Evolutionary conservation across 2,329 filamentous ascomycete genomes (phyloP).

Genomic region (Calonectria pseudoreteaudii): DNA sequence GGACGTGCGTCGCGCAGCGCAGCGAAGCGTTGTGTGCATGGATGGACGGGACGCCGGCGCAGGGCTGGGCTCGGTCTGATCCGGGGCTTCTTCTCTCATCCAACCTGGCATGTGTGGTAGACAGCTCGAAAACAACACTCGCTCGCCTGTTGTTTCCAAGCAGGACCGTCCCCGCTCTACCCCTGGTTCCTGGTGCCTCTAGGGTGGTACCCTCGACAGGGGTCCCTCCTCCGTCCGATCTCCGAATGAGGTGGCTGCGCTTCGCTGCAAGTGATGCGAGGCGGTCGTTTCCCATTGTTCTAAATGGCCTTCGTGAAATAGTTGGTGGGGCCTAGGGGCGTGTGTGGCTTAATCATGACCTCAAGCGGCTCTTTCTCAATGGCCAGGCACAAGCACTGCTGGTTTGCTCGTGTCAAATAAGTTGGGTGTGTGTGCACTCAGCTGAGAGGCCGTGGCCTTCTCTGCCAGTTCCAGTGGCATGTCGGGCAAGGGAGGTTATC

Average conservation of each 20-base stretch:
- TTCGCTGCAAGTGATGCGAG: slow-evolving; percentile 37
- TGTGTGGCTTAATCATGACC: not conserved
- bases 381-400: not conserved
- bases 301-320: slow-evolving; percentile 3
- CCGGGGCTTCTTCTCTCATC: slow-evolving; percentile 8
- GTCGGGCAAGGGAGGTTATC: slow-evolving; percentile 1
- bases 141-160: not conserved
- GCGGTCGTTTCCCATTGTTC: slow-evolving; percentile 6
- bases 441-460: not conserved
- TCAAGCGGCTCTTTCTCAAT: slow-evolving; percentile 15
- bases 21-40: slow-evolving; percentile 32
- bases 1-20: slow-evolving; percentile 25
- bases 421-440: slow-evolving; percentile 11
- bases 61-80: slow-evolving; percentile 14
- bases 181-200: slow-evolving; percentile 26
- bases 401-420: slow-evolving; percentile 21
- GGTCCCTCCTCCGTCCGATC: slow-evolving; percentile 30
- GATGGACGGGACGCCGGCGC: slow-evolving; percentile 16
- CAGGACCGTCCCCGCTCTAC: not conserved
- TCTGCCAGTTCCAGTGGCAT: not conserved
- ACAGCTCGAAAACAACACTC: not conserved
- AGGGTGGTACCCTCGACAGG: slow-evolving; percentile 22
- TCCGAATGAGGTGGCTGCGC: slow-evolving; percentile 27
- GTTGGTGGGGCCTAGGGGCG: slow-evolving; percentile 11
- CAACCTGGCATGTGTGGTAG: not conserved